Percentiles rank a stretch among this genome's conserved stretches.
Conservation (phyloP, 441 rosid species). For the Populus hybrid region DNA sequence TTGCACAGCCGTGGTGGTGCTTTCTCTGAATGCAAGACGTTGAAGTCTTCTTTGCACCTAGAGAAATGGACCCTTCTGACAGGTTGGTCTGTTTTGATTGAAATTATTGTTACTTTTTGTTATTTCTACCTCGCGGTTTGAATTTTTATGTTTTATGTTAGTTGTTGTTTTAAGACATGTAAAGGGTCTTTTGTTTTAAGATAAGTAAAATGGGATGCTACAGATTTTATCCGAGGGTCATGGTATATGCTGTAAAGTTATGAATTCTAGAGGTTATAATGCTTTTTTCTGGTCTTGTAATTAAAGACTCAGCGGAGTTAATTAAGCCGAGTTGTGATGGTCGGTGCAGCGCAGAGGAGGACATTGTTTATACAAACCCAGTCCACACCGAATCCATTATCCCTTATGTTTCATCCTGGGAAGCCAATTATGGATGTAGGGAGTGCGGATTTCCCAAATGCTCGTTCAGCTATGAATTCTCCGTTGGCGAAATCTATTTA, state of each 20-base stretch:
- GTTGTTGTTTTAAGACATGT: background rate
- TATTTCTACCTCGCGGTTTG: background rate
- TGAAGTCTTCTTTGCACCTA: conserved; percentile 27
- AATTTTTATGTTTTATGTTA: background rate
- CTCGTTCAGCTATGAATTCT: conserved; percentile 71
- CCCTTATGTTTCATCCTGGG: conserved; percentile 92
- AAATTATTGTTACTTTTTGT: background rate
- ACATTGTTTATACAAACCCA: conserved; percentile 93
- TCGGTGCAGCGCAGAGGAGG: conserved; percentile 74
- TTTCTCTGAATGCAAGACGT: conserved; percentile 7
- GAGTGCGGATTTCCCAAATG: conserved; percentile 85
- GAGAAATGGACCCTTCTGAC: conserved; percentile 35
- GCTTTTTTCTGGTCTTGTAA: background rate
- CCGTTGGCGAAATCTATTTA: conserved; percentile 75
- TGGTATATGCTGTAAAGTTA: background rate
- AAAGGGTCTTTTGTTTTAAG: too few species aligned
- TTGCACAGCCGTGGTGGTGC: background rate
- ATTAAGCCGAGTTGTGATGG: background rate
- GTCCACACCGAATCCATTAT: conserved; percentile 90
- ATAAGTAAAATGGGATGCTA: too few species aligned
- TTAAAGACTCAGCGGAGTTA: background rate
- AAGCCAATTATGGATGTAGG: conserved; percentile 90
- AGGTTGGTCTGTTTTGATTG: conserved; percentile 36
- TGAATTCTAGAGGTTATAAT: background rate
- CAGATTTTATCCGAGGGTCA: background rate